phyloP scores from a whole-genome alignment of 2,329 filamentous ascomycete genomes.

The Fusarium longipes region DNA sequence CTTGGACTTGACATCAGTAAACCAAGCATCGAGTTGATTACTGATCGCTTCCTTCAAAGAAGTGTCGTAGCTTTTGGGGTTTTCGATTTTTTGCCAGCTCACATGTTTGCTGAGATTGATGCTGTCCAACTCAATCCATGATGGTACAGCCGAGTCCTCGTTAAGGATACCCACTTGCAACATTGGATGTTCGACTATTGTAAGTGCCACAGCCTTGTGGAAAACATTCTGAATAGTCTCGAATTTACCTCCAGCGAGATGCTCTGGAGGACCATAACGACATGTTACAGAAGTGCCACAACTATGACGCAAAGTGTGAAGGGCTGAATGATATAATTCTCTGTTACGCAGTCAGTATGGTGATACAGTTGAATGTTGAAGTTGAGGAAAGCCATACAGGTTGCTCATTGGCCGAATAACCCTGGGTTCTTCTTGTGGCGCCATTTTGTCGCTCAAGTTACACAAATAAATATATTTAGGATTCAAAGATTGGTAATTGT shows the following conservation, averaged over 20 bases:
- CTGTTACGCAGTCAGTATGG: conserved; percentile 12
- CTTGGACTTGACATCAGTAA: conserved; percentile 34
- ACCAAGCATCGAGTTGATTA: conserved; percentile 36
- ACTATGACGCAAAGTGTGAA: conserved; percentile 34
- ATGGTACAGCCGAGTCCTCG: conserved; percentile 33
- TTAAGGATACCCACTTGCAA: conserved; percentile 38
- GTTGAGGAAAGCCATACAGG: conserved; percentile 20
- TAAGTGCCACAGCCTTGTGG: conserved; percentile 32
- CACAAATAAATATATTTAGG: background rate
- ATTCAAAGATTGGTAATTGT: background rate
- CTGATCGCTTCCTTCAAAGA: conserved; percentile 10
- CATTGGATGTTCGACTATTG: conserved; percentile 33
- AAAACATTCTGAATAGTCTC: conserved; percentile 13
- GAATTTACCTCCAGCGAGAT: conserved; percentile 2
- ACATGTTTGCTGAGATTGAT: conserved; percentile 32
- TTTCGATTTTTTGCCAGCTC: conserved; percentile 23
- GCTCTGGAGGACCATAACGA: conserved; percentile 26
- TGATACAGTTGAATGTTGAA: background rate
- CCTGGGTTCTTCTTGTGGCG: conserved; percentile 7
- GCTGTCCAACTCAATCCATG: conserved; percentile 28
- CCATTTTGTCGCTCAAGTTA: conserved; percentile 10
- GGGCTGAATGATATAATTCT: conserved; percentile 33
- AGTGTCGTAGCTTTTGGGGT: background rate
- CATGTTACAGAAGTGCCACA: conserved; percentile 31
- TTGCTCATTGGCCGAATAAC: conserved; percentile 39